Evolutionary conservation across 2,329 filamentous ascomycete genomes (phyloP).

Genomic region (Aspergillus pseudoterreus): DNA sequence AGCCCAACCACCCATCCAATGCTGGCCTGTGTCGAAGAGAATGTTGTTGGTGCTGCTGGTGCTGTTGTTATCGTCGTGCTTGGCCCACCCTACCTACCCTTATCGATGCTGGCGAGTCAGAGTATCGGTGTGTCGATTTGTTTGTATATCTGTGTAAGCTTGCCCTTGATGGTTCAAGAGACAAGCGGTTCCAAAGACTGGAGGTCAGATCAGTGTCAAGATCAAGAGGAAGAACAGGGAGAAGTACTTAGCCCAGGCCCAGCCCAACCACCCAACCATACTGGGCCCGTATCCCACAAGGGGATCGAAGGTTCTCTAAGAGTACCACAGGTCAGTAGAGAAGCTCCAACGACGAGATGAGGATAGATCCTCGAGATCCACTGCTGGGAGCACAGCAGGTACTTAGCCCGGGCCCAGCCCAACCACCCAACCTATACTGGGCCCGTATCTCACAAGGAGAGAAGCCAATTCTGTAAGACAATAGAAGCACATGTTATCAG

Average conservation of each 20-base stretch:
- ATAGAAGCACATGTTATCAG: background rate
- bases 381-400: too few species aligned
- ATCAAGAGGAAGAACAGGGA: background rate
- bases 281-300: too few species aligned
- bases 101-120: too few species aligned
- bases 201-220: background rate
- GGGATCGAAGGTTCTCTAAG: too few species aligned
- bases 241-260: background rate
- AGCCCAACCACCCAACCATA: conserved; percentile 4
- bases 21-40: background rate
- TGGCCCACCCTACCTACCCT: background rate
- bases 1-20: conserved; percentile 4
- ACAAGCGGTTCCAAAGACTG: background rate
- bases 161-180: background rate
- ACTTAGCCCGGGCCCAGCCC: conserved; percentile 3
- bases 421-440: conserved; percentile 2
- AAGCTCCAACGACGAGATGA: too few species aligned
- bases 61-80: background rate
- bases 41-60: background rate
- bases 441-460: background rate
- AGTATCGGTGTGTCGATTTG: too few species aligned
- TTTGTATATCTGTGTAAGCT: too few species aligned
- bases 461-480: background rate
- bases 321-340: too few species aligned
- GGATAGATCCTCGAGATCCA: too few species aligned